Evolutionary conservation across 176 grass and related monocot genomes (phyloP), one percentile per base, ranked within the genome.

Genomic region (Aegilops umbellulata): DNA sequence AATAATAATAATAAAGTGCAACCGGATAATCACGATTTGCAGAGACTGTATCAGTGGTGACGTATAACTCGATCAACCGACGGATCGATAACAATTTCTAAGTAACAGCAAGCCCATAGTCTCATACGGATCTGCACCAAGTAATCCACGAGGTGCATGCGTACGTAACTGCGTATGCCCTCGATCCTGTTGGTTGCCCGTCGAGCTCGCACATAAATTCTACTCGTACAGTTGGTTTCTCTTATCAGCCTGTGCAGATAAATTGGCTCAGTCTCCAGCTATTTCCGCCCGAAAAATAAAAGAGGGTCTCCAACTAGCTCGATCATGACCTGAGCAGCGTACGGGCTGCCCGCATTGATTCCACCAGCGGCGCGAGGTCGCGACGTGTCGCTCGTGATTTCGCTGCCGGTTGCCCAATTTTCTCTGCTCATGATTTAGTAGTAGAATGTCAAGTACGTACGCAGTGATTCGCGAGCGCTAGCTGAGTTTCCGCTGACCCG

Each of bases 401-500:
- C 53, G 10, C 32, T 42, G 74, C 80, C 14, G 23, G 20, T 65
- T 11, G 34, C 65, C 41, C 63, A 42, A 38, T 47, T 70, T 41
- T 78, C 72, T 39, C 60, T 26, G 10, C 23, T 12, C n/a, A 63
- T 63, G 60, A 63, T 32, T 35, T 32, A 24, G 20, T 53, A 61
- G 60, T 19, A 31, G 4, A 19, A 72, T 19, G 61, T 41, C 71
- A 74, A 17, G 23, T 27, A 47, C 41, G 41, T 74, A 24, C 24
- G 23, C 79, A 53, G n/a, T 30, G 17, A 41, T 68, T 16, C 22
- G 26, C 46, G 41, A 74, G 60, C 35, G 7, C 15, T 32, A 62
- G 24, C 15, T n/a, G 77, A 22, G 53, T 58, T 58, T 58, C 41
- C 24, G 71, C 80, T 86, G 78, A 80, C 67, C 72, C 10, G 71